Conservation (phyloP, 2,329 filamentous ascomycete genomes). For the Dendryphion nanum region DNA sequence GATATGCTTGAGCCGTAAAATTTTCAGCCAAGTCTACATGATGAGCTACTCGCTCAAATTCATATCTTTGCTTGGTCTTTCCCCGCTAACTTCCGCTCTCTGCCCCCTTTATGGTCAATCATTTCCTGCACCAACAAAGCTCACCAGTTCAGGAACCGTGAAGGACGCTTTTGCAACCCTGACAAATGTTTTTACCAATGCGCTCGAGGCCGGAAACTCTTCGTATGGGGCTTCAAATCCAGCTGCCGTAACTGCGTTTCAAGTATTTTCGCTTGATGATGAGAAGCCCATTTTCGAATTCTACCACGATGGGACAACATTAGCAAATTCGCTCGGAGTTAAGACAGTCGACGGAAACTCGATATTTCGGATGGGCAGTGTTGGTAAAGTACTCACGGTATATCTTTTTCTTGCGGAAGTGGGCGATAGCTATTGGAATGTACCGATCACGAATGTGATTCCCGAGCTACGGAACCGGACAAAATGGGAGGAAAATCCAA, state of each 20-base stretch:
- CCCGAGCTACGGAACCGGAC: constrained; percentile 21
- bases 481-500: constrained; percentile 10
- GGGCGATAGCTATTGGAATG: constrained; percentile 34
- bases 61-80: too few species aligned
- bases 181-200: constrained; percentile 7
- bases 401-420: constrained; percentile 39
- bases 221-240: constrained; percentile 9
- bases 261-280: constrained; percentile 13
- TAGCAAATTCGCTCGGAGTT: constrained; percentile 32
- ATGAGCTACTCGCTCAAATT: background rate
- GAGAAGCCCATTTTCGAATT: constrained; percentile 12
- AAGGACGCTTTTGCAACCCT: constrained; percentile 13
- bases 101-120: constrained; percentile 18
- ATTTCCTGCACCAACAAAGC: constrained; percentile 13
- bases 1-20: too few species aligned
- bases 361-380: constrained; percentile 45
- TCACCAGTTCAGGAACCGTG: constrained; percentile 4
- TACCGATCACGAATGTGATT: constrained; percentile 24
- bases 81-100: background rate
- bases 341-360: constrained; percentile 42
- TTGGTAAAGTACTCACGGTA: constrained; percentile 42
- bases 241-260: constrained; percentile 8
- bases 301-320: constrained; percentile 38
- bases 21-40: background rate
- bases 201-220: constrained; percentile 8